A percentile compares a stretch with the other conserved stretches of the same genome.
These are phyloP conservation scores for Wickerhamomyces rabaulensis DNA, from an alignment of 805 yeast genomes.

Conservation along the genomic window DNA sequence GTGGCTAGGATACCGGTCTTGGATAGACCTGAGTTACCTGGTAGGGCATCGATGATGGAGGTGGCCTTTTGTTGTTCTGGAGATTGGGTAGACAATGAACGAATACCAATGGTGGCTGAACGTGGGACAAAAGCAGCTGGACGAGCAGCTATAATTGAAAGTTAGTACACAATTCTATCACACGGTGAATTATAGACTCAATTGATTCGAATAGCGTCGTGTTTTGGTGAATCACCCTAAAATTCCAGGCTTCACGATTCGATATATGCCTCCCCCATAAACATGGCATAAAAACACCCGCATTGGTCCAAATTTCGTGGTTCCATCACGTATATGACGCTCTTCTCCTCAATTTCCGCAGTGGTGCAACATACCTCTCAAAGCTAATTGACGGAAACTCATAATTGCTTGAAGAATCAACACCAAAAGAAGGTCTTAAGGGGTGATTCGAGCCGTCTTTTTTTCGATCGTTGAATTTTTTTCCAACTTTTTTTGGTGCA, in stretches of 20 bases:
- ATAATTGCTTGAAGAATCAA: conserved; percentile 6
- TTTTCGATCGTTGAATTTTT: not conserved
- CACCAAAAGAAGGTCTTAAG: not conserved
- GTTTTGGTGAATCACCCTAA: no score
- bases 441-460: not conserved
- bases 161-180: conserved; percentile 4
- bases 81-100: conserved; percentile 58
- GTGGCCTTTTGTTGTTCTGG: conserved; percentile 89
- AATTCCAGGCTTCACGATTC: no score
- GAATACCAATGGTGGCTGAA: conserved; percentile 47
- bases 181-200: not conserved
- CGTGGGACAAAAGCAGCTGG: conserved; percentile 28
- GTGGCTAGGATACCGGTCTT: conserved; percentile 96
- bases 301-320: not conserved
- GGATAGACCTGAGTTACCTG: conserved; percentile 82
- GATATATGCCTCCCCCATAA: no score
- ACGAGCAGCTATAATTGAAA: conserved; percentile 14
- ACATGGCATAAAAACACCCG: not conserved
- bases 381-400: conserved; percentile 26
- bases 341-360: not conserved
- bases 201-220: not conserved
- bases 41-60: conserved; percentile 85
- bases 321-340: not conserved
- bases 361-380: conserved; percentile 21
- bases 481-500: not conserved